Conservation (phyloP, 192 early-diverging fungal species). For the Coemansia sp. region DNA sequence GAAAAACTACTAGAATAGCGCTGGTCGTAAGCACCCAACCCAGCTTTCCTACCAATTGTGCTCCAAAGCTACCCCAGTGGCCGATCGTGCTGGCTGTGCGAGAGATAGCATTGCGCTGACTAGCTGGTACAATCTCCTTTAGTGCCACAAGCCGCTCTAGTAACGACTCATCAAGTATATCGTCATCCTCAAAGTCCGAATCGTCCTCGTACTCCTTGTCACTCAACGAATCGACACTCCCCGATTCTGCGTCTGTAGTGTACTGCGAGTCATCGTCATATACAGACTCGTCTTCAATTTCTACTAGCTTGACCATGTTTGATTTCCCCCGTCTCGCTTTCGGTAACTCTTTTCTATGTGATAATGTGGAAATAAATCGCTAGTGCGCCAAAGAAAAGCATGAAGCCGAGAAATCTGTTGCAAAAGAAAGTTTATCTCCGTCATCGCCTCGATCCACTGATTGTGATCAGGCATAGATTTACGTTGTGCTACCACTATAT, state of each 20-base stretch:
- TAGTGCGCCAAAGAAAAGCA: no score
- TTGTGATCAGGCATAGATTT: no score
- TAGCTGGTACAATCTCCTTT: conserved; percentile 81
- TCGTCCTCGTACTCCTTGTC: conserved; percentile 53
- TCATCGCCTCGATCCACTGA: no score
- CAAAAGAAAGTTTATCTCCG: no score
- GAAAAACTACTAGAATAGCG: conserved; percentile 78
- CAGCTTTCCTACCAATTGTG: conserved; percentile 72
- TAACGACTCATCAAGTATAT: conserved; percentile 76
- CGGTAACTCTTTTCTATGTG: not conserved
- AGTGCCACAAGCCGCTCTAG: conserved; percentile 81
- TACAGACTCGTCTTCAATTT: conserved; percentile 38
- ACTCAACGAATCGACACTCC: not conserved
- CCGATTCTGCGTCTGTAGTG: conserved; percentile 37
- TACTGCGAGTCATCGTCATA: conserved; percentile 50
- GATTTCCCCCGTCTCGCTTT: not conserved
- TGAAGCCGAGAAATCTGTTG: no score
- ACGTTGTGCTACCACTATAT: no score
- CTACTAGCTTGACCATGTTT: conserved; percentile 50
- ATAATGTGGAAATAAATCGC: no score
- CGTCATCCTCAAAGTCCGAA: conserved; percentile 64
- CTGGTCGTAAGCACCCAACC: conserved; percentile 89
- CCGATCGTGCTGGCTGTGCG: conserved; percentile 57
- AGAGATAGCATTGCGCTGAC: conserved; percentile 66
- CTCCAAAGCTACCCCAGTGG: conserved; percentile 59